These are phyloP conservation scores for Diaporthe amygdali DNA, from an alignment of 2,329 filamentous ascomycete species.

Conservation along the genomic window DNA sequence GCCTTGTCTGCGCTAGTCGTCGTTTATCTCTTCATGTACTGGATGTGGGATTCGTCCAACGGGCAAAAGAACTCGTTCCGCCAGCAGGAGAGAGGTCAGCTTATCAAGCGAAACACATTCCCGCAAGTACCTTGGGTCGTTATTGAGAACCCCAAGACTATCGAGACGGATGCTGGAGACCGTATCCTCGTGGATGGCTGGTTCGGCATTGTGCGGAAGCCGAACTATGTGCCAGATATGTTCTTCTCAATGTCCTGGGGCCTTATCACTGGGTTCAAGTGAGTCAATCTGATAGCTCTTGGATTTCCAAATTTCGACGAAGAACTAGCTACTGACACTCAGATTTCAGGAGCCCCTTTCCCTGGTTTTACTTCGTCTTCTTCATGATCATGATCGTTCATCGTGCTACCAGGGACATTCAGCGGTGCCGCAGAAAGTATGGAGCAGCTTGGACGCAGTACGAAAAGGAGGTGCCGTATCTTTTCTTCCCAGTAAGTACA, in stretches of 20 bases:
- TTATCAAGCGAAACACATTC: conserved; percentile 72
- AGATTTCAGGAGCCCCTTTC: conserved; percentile 79
- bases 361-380: conserved; percentile 89
- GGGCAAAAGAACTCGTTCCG: conserved; percentile 86
- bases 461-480: conserved; percentile 77
- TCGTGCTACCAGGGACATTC: conserved; percentile 76
- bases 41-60: conserved; percentile 84
- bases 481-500: conserved; percentile 67
- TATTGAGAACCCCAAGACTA: conserved; percentile 73
- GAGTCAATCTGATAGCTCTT: background rate
- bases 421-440: conserved; percentile 78
- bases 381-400: conserved; percentile 82
- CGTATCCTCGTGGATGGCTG: conserved; percentile 78
- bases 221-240: conserved; percentile 81
- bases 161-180: conserved; percentile 71
- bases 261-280: conserved; percentile 61
- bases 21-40: conserved; percentile 77
- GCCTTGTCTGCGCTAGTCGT: conserved; percentile 65
- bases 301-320: rapidly evolving
- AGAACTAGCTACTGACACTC: background rate
- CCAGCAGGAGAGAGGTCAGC: conserved; percentile 69
- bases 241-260: conserved; percentile 82
- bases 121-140: conserved; percentile 81
- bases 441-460: conserved; percentile 84
- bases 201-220: conserved; percentile 76